A percentile compares a stretch with the other conserved stretches of the same genome.
Conservation (phyloP, 495 filamentous ascomycete species). For the Oidiodendron maius region DNA sequence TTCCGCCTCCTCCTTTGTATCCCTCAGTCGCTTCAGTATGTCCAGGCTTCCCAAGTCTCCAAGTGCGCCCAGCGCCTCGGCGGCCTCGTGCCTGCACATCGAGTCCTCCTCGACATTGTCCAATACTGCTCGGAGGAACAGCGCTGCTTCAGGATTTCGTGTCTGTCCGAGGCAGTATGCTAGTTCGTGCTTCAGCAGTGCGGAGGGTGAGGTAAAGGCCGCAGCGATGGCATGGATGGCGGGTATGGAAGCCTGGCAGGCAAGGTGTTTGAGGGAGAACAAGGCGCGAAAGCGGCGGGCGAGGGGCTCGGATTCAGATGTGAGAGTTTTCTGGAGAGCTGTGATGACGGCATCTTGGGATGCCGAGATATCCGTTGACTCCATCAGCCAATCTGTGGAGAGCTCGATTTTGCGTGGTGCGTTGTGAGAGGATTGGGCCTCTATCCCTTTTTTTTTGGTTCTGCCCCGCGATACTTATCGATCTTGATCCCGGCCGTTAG, state of each 20-base stretch:
- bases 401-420: too few relatives aligned
- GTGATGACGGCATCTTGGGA: constrained; percentile 11
- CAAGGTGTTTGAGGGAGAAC: constrained; percentile 94
- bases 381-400: too few relatives aligned
- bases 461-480: too few relatives aligned
- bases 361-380: too few relatives aligned
- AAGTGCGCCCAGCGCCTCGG: constrained; percentile 88
- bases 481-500: too few relatives aligned
- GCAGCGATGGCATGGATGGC: constrained; percentile 93
- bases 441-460: too few relatives aligned
- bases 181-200: constrained; percentile 87
- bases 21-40: constrained; percentile 62
- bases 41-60: constrained; percentile 66
- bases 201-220: constrained; percentile 77
- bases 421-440: too few relatives aligned
- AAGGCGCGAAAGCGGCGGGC: constrained; percentile 91
- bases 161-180: constrained; percentile 97
- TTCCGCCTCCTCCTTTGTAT: constrained; percentile 62
- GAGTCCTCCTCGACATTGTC: constrained; percentile 73
- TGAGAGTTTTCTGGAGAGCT: constrained; percentile 59
- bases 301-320: constrained; percentile 72
- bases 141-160: constrained; percentile 63
- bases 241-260: constrained; percentile 59
- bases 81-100: constrained; percentile 96
- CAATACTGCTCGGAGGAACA: constrained; percentile 70